phyloP scores from a whole-genome alignment of 2,329 filamentous ascomycete species.

The Epichloe glyceriae region DNA sequence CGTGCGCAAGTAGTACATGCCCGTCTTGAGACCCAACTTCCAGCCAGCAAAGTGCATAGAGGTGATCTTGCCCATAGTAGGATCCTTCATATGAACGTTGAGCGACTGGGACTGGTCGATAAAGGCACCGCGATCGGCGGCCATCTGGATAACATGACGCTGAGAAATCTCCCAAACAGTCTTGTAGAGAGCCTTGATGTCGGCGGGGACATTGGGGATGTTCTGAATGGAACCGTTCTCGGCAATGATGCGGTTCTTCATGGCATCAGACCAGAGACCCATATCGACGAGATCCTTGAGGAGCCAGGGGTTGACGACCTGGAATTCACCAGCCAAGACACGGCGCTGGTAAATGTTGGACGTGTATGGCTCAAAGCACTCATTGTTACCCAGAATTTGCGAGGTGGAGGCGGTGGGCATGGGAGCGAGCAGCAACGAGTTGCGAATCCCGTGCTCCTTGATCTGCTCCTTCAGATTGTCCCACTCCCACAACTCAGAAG shows the following conservation, averaged over 20 bases:
- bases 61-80: conserved; percentile 99
- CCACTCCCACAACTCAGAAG: conserved; percentile 96
- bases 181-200: conserved; percentile 97
- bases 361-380: conserved; percentile 99
- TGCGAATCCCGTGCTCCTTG: conserved; percentile 84
- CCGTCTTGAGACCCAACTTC: conserved; percentile 98
- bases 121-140: conserved; percentile 93
- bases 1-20: conserved; percentile 99
- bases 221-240: conserved; percentile 93
- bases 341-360: conserved; percentile 99
- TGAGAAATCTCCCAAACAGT: conserved; percentile 99
- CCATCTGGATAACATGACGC: conserved; percentile 91
- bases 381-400: conserved; percentile 97
- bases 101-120: conserved; percentile 98
- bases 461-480: conserved; percentile 77
- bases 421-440: conserved; percentile 86
- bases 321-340: conserved; percentile 96
- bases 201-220: conserved; percentile 89
- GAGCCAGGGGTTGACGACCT: conserved; percentile 98
- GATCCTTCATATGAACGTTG: conserved; percentile 99
- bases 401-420: conserved; percentile 98
- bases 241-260: conserved; percentile 99
- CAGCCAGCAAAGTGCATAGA: conserved; percentile 99
- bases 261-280: conserved; percentile 96
- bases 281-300: conserved; percentile 97